Evolutionary conservation across 148 eudicot species (phyloP).

Genomic region (Chenopodium album): DNA sequence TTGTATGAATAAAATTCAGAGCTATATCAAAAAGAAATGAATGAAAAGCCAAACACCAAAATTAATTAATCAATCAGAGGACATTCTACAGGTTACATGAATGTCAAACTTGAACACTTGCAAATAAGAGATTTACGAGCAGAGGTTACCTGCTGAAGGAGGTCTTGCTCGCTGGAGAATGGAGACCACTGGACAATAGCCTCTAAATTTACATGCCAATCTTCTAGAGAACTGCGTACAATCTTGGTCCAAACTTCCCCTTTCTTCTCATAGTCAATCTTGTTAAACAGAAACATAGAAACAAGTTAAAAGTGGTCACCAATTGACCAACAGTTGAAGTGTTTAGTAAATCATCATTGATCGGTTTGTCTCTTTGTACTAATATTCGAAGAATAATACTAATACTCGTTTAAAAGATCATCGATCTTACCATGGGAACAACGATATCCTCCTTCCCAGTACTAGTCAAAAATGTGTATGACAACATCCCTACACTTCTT

Average conservation of each 20-base stretch:
- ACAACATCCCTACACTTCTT: slow-evolving; percentile 70
- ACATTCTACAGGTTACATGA: neutral
- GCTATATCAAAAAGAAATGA: neutral
- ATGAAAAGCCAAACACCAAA: no score
- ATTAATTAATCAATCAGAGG: no score
- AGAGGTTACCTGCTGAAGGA: slow-evolving; percentile 53
- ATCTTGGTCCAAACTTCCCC: slow-evolving; percentile 53
- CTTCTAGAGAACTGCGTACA: slow-evolving; percentile 41
- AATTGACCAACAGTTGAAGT: neutral
- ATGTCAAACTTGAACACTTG: neutral
- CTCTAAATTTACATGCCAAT: slow-evolving; percentile 61
- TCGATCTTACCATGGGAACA: slow-evolving; percentile 61
- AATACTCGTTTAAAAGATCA: neutral
- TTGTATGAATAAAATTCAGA: neutral
- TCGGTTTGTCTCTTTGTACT: neutral
- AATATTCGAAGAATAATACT: neutral
- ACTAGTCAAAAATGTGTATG: slow-evolving; percentile 62
- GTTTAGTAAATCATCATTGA: neutral
- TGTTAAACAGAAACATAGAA: neutral
- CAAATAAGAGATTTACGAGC: neutral
- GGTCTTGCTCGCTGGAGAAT: slow-evolving; percentile 53
- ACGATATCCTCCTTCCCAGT: slow-evolving; percentile 73
- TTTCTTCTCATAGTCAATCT: slow-evolving; percentile 61
- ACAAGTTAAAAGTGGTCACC: neutral
- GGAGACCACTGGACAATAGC: slow-evolving; percentile 76